Percentiles rank a stretch among this genome's conserved stretches.
Evolutionary conservation across 805 yeast species (phyloP).

Genomic region (Blastobotrys parvus): DNA sequence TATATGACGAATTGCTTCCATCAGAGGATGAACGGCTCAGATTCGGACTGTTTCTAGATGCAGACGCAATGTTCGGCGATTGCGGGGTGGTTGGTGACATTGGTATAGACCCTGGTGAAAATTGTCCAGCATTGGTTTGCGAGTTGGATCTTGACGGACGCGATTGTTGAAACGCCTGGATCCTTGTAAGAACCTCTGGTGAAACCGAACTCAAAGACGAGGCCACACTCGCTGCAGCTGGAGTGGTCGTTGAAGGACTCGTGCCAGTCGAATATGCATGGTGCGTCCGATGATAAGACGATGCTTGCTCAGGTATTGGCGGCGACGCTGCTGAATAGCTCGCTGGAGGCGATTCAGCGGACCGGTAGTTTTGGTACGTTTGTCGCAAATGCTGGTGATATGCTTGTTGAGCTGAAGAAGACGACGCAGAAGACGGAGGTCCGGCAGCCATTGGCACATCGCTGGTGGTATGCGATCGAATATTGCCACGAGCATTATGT

Average conservation of each 20-base stretch:
- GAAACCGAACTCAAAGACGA: constrained; percentile 14
- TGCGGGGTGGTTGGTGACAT: background rate
- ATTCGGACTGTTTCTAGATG: background rate
- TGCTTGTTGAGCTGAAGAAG: too few species aligned
- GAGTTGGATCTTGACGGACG: constrained; percentile 33
- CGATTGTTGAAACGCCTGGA: constrained; percentile 80
- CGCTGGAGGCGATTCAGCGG: too few species aligned
- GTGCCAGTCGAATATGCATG: too few species aligned
- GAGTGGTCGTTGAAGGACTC: background rate
- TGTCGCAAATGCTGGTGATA: too few species aligned
- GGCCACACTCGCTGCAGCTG: background rate
- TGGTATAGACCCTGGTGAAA: background rate
- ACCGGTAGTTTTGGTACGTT: too few species aligned
- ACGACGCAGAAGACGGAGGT: too few species aligned
- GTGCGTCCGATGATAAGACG: too few species aligned
- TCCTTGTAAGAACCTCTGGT: constrained; percentile 78
- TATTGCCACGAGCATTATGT: background rate
- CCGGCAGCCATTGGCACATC: too few species aligned
- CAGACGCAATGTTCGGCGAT: background rate
- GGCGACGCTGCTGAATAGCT: too few species aligned
- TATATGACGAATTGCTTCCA: constrained; percentile 2
- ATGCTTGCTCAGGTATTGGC: too few species aligned
- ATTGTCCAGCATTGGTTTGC: constrained; percentile 2
- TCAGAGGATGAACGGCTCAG: background rate
- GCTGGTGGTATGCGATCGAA: too few species aligned